phyloP scores from a whole-genome alignment of 129 eudicot genomes.

The Chrysanthemum seticuspe region DNA sequence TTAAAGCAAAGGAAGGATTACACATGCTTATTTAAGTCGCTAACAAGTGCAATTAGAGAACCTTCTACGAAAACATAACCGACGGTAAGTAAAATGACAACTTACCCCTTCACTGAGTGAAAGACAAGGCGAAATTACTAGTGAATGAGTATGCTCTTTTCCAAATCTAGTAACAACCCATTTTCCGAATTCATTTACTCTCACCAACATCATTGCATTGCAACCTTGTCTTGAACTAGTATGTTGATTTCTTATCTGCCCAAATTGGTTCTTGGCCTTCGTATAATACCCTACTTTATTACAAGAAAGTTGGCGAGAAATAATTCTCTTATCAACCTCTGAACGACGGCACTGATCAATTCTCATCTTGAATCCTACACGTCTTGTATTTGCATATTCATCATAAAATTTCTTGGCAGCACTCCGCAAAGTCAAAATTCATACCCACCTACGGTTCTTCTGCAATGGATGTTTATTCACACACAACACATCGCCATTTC shows the following conservation, averaged over 20 bases:
- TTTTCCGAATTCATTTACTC: constrained; percentile 40
- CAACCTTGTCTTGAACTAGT: constrained; percentile 53
- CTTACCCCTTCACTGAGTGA: constrained; percentile 37
- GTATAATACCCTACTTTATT: constrained; percentile 54
- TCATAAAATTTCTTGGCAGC: constrained; percentile 54
- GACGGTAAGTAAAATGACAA: constrained; percentile 16
- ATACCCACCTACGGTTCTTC: constrained; percentile 27
- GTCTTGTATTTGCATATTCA: constrained; percentile 48
- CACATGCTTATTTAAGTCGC: no score
- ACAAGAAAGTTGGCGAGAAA: constrained; percentile 52
- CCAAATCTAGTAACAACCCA: constrained; percentile 48
- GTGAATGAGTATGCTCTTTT: constrained; percentile 53
- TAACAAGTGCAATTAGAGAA: no score
- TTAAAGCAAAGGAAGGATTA: no score
- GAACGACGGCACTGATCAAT: constrained; percentile 57
- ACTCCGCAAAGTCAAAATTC: constrained; percentile 47
- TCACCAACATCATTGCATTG: constrained; percentile 53
- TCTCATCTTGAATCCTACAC: constrained; percentile 50
- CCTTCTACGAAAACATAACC: neutral
- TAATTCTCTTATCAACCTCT: constrained; percentile 45
- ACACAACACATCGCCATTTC: constrained; percentile 19
- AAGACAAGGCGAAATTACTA: constrained; percentile 30
- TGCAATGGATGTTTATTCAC: constrained; percentile 7
- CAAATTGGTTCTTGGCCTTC: constrained; percentile 42
- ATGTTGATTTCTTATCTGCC: constrained; percentile 39